These are phyloP conservation scores for Nymphaea colorata DNA, from an alignment of 164 flowering plant genomes.

Conservation along the genomic window DNA sequence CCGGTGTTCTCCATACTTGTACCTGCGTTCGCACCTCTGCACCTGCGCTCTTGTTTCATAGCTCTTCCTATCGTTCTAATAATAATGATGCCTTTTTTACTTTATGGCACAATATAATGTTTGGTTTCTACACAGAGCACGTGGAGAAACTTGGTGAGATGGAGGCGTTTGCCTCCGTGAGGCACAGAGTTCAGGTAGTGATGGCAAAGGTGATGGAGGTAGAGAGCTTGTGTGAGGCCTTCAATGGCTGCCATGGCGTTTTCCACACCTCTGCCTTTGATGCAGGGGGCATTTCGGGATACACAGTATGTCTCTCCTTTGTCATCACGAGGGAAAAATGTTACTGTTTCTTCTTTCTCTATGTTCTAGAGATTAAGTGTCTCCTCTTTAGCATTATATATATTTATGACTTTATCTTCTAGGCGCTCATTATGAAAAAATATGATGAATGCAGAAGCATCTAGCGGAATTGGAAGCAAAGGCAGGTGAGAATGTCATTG, in stretches of 20 bases:
- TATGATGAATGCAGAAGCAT: constrained; percentile 28
- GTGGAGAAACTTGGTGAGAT: constrained; percentile 39
- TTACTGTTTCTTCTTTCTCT: not conserved
- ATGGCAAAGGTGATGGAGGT: constrained; percentile 36
- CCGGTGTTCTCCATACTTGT: too few species aligned
- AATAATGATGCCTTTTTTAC: too few species aligned
- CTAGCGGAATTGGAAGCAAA: constrained; percentile 59
- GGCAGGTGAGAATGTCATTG: constrained; percentile 48
- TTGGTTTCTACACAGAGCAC: constrained; percentile 29
- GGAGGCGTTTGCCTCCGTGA: constrained; percentile 23
- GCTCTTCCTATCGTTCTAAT: not conserved
- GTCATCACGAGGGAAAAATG: too few species aligned
- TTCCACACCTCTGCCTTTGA: constrained; percentile 75
- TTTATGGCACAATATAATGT: not conserved
- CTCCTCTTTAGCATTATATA: not conserved
- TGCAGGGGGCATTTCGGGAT: constrained; percentile 66
- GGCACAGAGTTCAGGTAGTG: constrained; percentile 13
- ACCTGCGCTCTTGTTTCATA: not conserved
- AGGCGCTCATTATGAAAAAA: not conserved
- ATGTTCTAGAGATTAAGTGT: not conserved
- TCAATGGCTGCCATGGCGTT: constrained; percentile 53
- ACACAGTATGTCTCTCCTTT: constrained; percentile 31
- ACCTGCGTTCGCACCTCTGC: too few species aligned
- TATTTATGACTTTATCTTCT: too few species aligned
- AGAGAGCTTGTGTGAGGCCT: constrained; percentile 37